Evolutionary conservation across 768 basidiomycete species (phyloP).

Genomic region (Calocybe indica): DNA sequence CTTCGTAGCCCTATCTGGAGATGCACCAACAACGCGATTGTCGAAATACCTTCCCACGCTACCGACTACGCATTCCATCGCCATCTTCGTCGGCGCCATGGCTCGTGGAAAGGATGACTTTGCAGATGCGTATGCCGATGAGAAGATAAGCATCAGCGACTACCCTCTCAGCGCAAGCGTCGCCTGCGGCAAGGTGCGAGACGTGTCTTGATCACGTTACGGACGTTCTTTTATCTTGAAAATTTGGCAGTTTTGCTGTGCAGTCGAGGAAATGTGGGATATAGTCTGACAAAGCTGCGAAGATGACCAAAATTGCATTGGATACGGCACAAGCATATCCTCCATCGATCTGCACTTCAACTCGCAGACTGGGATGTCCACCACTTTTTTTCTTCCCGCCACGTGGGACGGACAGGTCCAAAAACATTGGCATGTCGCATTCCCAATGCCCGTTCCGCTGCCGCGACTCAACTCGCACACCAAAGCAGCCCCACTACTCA

Average conservation of each 20-base stretch:
- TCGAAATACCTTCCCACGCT: conserved; percentile 82
- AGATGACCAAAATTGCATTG: conserved; percentile 1
- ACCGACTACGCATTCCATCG: conserved; percentile 83
- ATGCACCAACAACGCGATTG: conserved; percentile 75
- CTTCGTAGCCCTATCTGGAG: conserved; percentile 77
- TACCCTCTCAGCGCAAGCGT: conserved; percentile 91
- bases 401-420: too few relatives aligned
- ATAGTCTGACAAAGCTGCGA: conserved; percentile 48
- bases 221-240: not conserved
- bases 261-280: conserved; percentile 93
- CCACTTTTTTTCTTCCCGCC: conserved; percentile 1
- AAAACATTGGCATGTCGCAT: conserved; percentile 2
- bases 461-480: too few relatives aligned
- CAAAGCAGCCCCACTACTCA: too few relatives aligned
- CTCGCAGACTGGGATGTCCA: conserved; percentile 29
- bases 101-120: conserved; percentile 95
- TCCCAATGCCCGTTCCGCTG: conserved; percentile 5
- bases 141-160: conserved; percentile 95
- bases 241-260: conserved; percentile 70
- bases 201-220: not conserved
- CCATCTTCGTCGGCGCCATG: conserved; percentile 98
- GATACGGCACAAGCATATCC: conserved; percentile 16
- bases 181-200: conserved; percentile 90
- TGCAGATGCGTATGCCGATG: conserved; percentile 90
- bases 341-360: conserved; percentile 39